Evolutionary conservation across 352 stramenopile genomes (phyloP), one percentile per base, ranked within the genome.

Genomic region (Elongisporangium undulatum): DNA sequence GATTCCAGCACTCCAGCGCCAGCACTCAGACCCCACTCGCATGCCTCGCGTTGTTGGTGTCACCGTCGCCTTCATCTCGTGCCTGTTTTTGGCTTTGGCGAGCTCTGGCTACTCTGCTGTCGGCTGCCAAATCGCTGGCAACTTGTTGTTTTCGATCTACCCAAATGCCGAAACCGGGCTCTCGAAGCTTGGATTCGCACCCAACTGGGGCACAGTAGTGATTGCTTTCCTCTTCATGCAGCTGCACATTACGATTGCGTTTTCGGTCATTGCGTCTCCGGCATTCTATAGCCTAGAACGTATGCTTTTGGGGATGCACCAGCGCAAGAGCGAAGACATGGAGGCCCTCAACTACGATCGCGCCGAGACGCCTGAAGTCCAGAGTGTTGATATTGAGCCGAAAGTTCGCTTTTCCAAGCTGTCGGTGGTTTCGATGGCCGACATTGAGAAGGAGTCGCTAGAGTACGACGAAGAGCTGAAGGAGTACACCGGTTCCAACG

Each of bases 251-350:
- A 70, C 62, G 19, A 68, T 68, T 29, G 71, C 66, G 19, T 77
- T 75, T 52, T 66, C 63, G 7, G 69, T 85, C 12, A 59, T 81
- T 15, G 34, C 79, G 21, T 66, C 71, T 50, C 72, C 73, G 10
- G 71, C 68, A 0, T 75, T 82, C 53, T 85, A 77, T 69, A 55
- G 78, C 13, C 54, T 61, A 8, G 75, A 85, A 51, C 72, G 72
- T 68, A 53, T 79, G n/a, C 45, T 72, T 4, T 65, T 84, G 13
- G 72, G 75, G 4, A 77, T 85, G 70, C 75, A 85, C 68, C 70
- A 80, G 62, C 62, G 67, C 26, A 67, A 73, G 49, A 19, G 56
- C 24, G 64, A 61, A 24, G 72, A 80, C 45, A 54, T 78, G 20
- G 70, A 78, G 55, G 63, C 23, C 4, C 63, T 58, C n/a, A 26